A percentile compares a stretch with the other conserved stretches of the same genome.
phyloP scores from a whole-genome alignment of 2,329 filamentous ascomycete species.

The Claviceps fusiformis region DNA sequence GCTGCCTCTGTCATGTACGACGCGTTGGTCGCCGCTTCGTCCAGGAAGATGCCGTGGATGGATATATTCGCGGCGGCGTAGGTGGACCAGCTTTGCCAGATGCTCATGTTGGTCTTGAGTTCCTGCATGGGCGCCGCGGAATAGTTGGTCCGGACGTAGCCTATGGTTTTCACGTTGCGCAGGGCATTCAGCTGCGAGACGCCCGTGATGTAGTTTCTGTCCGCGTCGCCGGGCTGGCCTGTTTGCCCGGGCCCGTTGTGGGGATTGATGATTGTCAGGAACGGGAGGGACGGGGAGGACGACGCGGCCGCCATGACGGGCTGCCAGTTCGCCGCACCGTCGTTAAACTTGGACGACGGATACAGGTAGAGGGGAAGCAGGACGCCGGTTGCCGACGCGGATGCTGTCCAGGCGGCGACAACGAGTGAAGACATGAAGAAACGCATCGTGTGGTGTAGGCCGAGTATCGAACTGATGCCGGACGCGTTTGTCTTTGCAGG shows the following conservation, averaged over 20 bases:
- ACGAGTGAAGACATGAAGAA: neutral
- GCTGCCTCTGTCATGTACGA: slow-evolving; percentile 10
- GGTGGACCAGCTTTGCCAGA: slow-evolving; percentile 8
- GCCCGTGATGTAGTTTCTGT: slow-evolving; percentile 12
- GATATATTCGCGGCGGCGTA: slow-evolving; percentile 8
- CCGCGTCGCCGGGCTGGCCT: slow-evolving; percentile 10
- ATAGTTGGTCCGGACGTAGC: slow-evolving; percentile 13
- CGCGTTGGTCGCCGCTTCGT: slow-evolving; percentile 8
- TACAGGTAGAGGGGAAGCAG: slow-evolving; percentile 13
- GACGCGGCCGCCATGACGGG: slow-evolving; percentile 8
- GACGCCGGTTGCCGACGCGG: slow-evolving; percentile 7
- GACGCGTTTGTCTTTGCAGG: too few species aligned
- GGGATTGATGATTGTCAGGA: slow-evolving; percentile 11
- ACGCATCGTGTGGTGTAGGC: neutral
- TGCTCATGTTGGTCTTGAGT: slow-evolving; percentile 11
- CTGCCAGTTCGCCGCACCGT: slow-evolving; percentile 12
- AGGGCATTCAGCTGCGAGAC: slow-evolving; percentile 11
- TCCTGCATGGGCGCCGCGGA: slow-evolving; percentile 7
- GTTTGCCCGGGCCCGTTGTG: slow-evolving; percentile 11
- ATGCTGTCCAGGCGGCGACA: neutral
- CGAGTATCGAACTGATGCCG: neutral
- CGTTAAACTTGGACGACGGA: slow-evolving; percentile 8
- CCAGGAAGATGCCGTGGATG: slow-evolving; percentile 13
- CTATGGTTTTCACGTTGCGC: slow-evolving; percentile 11
- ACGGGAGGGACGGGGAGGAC: slow-evolving; percentile 5